A percentile compares a stretch with the other conserved stretches of the same genome.
Conservation (phyloP, 2,329 filamentous ascomycete genomes). For the Paracorniculantispora psalliotae region DNA sequence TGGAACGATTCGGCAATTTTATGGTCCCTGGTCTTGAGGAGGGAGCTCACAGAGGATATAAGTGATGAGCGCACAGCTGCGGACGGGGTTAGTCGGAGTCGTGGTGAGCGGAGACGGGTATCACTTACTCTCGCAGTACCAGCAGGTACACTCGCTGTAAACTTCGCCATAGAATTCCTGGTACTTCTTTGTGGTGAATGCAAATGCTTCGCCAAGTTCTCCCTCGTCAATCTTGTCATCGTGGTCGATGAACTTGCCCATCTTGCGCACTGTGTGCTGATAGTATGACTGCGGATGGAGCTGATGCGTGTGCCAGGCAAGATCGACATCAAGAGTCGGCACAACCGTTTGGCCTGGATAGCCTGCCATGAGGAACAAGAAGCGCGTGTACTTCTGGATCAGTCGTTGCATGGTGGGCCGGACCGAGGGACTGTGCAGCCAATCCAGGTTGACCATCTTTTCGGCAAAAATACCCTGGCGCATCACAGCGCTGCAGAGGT, state of each 20-base stretch:
- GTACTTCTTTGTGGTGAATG: conserved; percentile 68
- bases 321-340: conserved; percentile 68
- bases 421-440: conserved; percentile 67
- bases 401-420: conserved; percentile 59
- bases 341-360: conserved; percentile 46
- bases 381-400: conserved; percentile 60
- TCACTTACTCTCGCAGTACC: conserved; percentile 66
- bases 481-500: conserved; percentile 60
- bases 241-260: conserved; percentile 65
- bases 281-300: conserved; percentile 62
- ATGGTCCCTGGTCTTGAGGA: conserved; percentile 20
- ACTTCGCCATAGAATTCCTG: conserved; percentile 58
- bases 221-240: conserved; percentile 76
- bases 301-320: conserved; percentile 80
- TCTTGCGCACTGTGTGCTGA: conserved; percentile 43
- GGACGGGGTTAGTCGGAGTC: conserved; percentile 29
- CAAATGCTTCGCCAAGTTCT: conserved; percentile 59
- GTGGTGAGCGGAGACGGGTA: conserved; percentile 39
- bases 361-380: conserved; percentile 35
- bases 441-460: conserved; percentile 74
- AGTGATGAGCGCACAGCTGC: background rate
- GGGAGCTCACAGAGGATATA: conserved; percentile 22
- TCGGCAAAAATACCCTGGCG: conserved; percentile 62
- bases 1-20: conserved; percentile 38
- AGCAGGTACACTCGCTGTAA: conserved; percentile 75